These are phyloP conservation scores for Saccharomyces cerevisiae DNA, from an alignment of 805 yeast genomes.

Conservation along the genomic window DNA sequence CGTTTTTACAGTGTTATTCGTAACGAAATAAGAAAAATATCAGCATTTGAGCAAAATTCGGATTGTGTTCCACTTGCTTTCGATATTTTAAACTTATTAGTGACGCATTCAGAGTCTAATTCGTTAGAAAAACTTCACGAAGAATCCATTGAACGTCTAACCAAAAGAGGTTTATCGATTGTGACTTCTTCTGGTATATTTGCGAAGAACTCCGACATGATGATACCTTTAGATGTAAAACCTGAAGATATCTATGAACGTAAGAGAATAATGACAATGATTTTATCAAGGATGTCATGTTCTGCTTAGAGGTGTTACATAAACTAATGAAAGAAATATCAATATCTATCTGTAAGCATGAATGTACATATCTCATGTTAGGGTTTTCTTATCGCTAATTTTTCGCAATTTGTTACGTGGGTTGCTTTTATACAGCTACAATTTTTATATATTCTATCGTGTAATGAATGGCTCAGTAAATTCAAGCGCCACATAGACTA, in stretches of 20 bases:
- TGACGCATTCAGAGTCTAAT: slow-evolving; percentile 28
- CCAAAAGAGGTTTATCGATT: slow-evolving; percentile 16
- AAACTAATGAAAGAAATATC: background rate
- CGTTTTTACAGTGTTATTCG: slow-evolving; percentile 28
- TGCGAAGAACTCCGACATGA: slow-evolving; percentile 5
- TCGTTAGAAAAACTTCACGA: slow-evolving; percentile 16
- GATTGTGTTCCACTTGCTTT: slow-evolving; percentile 31
- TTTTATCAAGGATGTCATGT: slow-evolving; percentile 16
- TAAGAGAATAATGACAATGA: slow-evolving; percentile 17
- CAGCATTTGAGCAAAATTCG: slow-evolving; percentile 26
- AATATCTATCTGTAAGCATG: background rate
- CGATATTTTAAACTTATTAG: slow-evolving; percentile 24
- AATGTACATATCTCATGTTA: background rate
- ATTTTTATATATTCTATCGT: background rate
- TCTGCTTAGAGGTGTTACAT: background rate
- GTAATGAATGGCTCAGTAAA: background rate
- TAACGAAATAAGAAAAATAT: slow-evolving; percentile 25
- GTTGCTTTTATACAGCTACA: background rate
- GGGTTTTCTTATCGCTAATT: background rate
- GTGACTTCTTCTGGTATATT: slow-evolving; percentile 5
- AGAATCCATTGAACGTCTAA: slow-evolving; percentile 18
- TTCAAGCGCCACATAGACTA: background rate
- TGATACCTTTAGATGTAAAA: slow-evolving; percentile 10
- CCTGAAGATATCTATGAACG: slow-evolving; percentile 16
- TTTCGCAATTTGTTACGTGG: background rate